Percentiles rank a stretch among this genome's conserved stretches.
phyloP scores from a whole-genome alignment of 129 eudicot species.

The Cynara cardunculus region DNA sequence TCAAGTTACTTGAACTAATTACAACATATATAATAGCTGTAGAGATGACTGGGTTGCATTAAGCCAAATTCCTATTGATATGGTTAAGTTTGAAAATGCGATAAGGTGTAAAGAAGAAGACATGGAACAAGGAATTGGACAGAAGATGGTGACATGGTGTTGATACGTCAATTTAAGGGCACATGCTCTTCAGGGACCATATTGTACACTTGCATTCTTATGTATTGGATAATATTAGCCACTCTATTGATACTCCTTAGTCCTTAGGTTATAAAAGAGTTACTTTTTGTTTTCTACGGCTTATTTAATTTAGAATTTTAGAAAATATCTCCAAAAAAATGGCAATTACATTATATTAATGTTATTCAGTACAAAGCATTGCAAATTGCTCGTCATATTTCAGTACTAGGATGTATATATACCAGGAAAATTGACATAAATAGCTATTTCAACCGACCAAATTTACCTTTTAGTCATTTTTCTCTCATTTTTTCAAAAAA shows the following conservation, averaged over 20 bases:
- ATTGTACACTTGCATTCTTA: slow-evolving; percentile 18
- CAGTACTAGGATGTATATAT: background rate
- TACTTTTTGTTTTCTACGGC: background rate
- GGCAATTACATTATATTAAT: background rate
- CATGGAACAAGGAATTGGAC: slow-evolving; percentile 4
- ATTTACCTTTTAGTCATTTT: too few species aligned
- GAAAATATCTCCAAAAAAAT: background rate
- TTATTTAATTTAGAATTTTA: background rate
- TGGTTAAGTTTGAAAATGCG: background rate
- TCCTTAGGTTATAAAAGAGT: background rate
- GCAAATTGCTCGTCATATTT: background rate
- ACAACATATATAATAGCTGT: background rate
- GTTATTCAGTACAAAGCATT: background rate
- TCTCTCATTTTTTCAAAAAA: too few species aligned
- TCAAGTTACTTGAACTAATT: background rate
- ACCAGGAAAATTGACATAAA: too few species aligned
- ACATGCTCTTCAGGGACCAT: slow-evolving; percentile 27
- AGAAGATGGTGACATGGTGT: slow-evolving; percentile 33
- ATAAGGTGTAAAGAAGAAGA: slow-evolving; percentile 9
- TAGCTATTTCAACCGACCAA: too few species aligned
- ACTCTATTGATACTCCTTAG: slow-evolving; percentile 3
- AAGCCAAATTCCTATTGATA: background rate
- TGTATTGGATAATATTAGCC: slow-evolving; percentile 15
- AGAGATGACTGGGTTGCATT: background rate
- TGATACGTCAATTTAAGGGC: slow-evolving; percentile 31